Evolutionary conservation across 108 stramenopile genomes (phyloP).

Genomic region (Cyclotella atomus): DNA sequence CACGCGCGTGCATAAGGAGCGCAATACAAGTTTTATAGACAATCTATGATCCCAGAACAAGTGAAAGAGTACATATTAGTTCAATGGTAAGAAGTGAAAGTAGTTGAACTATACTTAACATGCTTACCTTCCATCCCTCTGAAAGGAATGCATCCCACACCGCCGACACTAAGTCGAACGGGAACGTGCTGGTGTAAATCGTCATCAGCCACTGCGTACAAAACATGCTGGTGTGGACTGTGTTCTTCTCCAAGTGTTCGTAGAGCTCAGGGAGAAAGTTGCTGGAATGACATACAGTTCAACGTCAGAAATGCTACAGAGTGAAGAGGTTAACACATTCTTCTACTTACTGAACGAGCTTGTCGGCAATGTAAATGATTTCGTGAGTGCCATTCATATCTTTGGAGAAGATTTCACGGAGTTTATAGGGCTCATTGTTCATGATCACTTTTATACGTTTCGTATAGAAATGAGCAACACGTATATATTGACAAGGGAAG

Average conservation of each 20-base stretch:
- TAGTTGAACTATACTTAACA: too few relatives aligned
- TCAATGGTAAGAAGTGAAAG: too few relatives aligned
- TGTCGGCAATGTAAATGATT: slow-evolving; percentile 87
- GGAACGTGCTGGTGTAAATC: slow-evolving; percentile 91
- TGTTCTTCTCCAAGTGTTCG: slow-evolving; percentile 83
- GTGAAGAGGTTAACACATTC: too few relatives aligned
- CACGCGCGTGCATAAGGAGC: slow-evolving; percentile 67
- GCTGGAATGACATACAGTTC: too few relatives aligned
- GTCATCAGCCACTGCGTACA: slow-evolving; percentile 97
- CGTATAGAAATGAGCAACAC: too few relatives aligned
- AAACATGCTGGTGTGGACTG: slow-evolving; percentile 93
- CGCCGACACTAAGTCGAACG: slow-evolving; percentile 89
- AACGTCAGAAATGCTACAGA: too few relatives aligned
- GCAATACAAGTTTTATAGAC: slow-evolving; percentile 94
- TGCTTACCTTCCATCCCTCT: slow-evolving; percentile 97
- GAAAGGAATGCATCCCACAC: slow-evolving; percentile 92
- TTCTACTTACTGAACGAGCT: slow-evolving; percentile 74
- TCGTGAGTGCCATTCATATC: slow-evolving; percentile 80
- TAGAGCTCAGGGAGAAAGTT: slow-evolving; percentile 80
- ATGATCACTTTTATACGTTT: too few relatives aligned
- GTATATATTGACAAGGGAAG: too few relatives aligned
- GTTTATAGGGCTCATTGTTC: slow-evolving; percentile 69
- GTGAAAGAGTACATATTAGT: too few relatives aligned
- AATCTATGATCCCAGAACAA: too few relatives aligned
- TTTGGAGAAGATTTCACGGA: slow-evolving; percentile 75